These are phyloP conservation scores for Cyclocybe aegerita DNA, from an alignment of 768 basidiomycete species.

Conservation along the genomic window DNA sequence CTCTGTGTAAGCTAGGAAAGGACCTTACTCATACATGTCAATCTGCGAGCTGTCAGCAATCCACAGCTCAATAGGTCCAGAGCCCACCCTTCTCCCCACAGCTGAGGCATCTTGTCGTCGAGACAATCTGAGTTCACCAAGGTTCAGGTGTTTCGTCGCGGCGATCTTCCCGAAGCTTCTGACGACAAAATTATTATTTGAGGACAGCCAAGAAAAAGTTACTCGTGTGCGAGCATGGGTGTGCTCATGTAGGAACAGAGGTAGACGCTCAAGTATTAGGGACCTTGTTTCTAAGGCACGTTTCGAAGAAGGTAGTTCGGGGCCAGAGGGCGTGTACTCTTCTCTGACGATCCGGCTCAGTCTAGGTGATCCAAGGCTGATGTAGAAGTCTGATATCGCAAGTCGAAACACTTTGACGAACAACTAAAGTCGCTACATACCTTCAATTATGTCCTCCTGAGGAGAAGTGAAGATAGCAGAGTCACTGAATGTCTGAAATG, in stretches of 20 bases:
- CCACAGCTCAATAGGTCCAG: constrained; percentile 71
- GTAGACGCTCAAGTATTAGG: constrained; percentile 79
- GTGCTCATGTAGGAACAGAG: constrained; percentile 91
- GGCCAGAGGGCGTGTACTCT: constrained; percentile 58
- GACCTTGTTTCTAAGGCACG: constrained; percentile 50
- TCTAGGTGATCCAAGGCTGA: constrained; percentile 68
- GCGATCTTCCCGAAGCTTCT: constrained; percentile 63
- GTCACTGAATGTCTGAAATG: constrained; percentile 77
- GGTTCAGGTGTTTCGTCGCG: constrained; percentile 59
- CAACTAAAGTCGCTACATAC: constrained; percentile 29
- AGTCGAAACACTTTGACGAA: not conserved
- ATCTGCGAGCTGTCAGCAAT: constrained; percentile 72
- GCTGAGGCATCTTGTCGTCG: constrained; percentile 74
- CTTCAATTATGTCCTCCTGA: constrained; percentile 90
- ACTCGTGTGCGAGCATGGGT: constrained; percentile 62
- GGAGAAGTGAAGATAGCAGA: constrained; percentile 69
- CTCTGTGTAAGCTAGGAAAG: not conserved
- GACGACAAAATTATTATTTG: constrained; percentile 66
- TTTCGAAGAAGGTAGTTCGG: constrained; percentile 48
- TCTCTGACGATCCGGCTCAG: constrained; percentile 77
- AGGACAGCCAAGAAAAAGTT: constrained; percentile 65
- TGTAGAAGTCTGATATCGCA: constrained; percentile 62
- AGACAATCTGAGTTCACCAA: constrained; percentile 47
- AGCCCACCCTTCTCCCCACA: constrained; percentile 52
- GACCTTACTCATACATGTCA: constrained; percentile 90